Evolutionary conservation across 2,329 filamentous ascomycete genomes (phyloP).

Genomic region (Colletotrichum sp.): DNA sequence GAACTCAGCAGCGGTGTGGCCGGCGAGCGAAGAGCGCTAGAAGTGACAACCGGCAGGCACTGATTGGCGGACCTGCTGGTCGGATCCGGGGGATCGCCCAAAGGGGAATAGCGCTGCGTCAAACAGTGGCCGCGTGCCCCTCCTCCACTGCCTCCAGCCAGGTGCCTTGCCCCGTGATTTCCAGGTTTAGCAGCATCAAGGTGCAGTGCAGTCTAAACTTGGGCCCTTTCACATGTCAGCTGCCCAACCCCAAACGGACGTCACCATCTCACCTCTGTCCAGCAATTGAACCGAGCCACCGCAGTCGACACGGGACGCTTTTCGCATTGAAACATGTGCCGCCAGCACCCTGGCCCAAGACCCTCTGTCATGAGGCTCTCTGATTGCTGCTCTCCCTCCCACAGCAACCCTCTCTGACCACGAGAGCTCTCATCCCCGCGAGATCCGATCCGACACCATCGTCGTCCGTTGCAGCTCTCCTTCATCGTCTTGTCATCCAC

Average conservation of each 20-base stretch:
- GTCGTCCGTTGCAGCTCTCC: neutral
- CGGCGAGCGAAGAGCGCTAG: neutral
- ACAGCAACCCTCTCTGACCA: neutral
- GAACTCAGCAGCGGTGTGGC: neutral
- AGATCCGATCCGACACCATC: neutral
- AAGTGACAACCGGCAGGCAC: neutral
- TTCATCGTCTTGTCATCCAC: neutral
- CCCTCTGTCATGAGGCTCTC: neutral
- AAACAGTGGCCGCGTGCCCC: conserved; percentile 12
- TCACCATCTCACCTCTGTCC: conserved; percentile 19
- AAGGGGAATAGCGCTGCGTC: neutral
- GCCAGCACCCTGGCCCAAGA: neutral
- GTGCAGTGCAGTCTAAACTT: neutral
- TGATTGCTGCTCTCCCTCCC: neutral
- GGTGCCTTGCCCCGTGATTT: neutral
- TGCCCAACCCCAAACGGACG: conserved; percentile 14
- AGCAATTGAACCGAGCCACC: conserved; percentile 20
- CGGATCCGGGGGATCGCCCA: neutral
- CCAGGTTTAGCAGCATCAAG: neutral
- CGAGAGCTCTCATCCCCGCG: neutral
- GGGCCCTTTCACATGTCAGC: conserved; percentile 21
- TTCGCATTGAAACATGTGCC: conserved; percentile 20
- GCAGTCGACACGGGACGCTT: neutral
- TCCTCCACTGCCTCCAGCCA: neutral
- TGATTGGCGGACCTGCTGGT: conserved; percentile 2